Evolutionary conservation across 345 rosid genomes (phyloP), one percentile per base, ranked within the genome.

Genomic region (Aquilaria sinensis): DNA sequence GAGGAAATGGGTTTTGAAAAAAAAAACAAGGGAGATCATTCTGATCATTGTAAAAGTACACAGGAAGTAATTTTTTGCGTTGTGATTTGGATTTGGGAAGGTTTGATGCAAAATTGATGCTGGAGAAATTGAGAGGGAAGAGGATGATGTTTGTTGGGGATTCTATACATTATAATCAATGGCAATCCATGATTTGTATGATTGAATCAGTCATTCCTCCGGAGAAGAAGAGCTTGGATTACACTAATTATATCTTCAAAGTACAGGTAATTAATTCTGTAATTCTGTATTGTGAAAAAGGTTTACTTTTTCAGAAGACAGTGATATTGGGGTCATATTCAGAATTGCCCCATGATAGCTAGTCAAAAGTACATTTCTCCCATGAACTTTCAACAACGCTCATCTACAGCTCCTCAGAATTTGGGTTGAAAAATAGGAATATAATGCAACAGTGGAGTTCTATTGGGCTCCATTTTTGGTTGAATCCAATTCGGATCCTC

Each of bases 141-240:
- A 85, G 83, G 77, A 69, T 88, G 10, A 81, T 88, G 78, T 82
- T 80, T 59, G 69, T 80, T 65, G 92, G 96, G 65, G 96, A 88
- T 43, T 88, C 92, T 9, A 61, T 85, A 62, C 81, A 88, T 62
- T 50, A 69, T 13, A 83, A 80, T 66, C 92, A 85, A 33, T 83
- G 87, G 96, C 77, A 78, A 61, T 85, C 92, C 49, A 62, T 88
- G 80, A 78, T 83, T 76, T 88, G 92, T 23, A 69, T 83, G 77
- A 69, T 85, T 55, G 85, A 88, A 70, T 81, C 89, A 29, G 67
- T 47, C 32, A 64, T 80, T 55, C 65, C 74, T 50, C 67, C 67
- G 1, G 70, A 70, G 29, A 73, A 76, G 56, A 88, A 71, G 65
- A 81, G 71, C 53, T 2, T 80, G 65, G 74, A 67, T 16, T 69